phyloP scores from a whole-genome alignment of 1,284 basidiomycete genomes.

The Caloboletus inedulis region DNA sequence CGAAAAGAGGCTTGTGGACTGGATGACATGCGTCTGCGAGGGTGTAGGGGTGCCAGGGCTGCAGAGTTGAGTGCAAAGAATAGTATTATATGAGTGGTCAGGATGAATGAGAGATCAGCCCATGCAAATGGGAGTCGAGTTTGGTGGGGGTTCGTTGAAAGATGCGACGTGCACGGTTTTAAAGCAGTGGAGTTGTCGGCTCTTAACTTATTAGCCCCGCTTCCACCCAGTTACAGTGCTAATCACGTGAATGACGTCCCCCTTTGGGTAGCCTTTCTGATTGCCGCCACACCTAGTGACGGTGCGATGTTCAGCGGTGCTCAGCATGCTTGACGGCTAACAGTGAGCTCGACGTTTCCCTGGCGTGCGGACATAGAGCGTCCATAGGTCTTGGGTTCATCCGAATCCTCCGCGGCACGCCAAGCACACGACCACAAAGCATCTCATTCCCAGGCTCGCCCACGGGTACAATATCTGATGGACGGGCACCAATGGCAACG shows the following conservation, averaged over 20 bases:
- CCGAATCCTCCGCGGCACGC: not conserved
- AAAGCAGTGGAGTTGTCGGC: constrained; percentile 19
- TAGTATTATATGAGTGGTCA: not conserved
- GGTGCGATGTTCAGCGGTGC: constrained; percentile 5
- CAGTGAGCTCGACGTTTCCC: not conserved
- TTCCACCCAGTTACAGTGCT: not conserved
- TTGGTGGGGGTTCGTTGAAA: not conserved
- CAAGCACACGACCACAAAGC: not conserved
- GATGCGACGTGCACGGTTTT: constrained; percentile 9
- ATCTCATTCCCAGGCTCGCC: not conserved
- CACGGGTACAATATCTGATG: no score
- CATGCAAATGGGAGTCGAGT: constrained; percentile 12
- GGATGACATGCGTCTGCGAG: constrained; percentile 23
- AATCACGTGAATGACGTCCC: constrained; percentile 19
- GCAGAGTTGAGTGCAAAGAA: not conserved
- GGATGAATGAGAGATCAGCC: constrained; percentile 16
- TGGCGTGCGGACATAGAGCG: constrained; percentile 12
- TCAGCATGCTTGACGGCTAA: not conserved
- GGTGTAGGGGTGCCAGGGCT: constrained; percentile 25
- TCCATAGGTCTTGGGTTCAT: not conserved
- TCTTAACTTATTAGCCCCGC: constrained; percentile 9
- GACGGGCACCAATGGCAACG: no score
- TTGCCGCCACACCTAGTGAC: constrained; percentile 1
- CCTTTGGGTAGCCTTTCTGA: not conserved
- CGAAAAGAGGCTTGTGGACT: constrained; percentile 9